phyloP scores from a whole-genome alignment of 768 basidiomycete genomes.

The Boletus barrowsii region DNA sequence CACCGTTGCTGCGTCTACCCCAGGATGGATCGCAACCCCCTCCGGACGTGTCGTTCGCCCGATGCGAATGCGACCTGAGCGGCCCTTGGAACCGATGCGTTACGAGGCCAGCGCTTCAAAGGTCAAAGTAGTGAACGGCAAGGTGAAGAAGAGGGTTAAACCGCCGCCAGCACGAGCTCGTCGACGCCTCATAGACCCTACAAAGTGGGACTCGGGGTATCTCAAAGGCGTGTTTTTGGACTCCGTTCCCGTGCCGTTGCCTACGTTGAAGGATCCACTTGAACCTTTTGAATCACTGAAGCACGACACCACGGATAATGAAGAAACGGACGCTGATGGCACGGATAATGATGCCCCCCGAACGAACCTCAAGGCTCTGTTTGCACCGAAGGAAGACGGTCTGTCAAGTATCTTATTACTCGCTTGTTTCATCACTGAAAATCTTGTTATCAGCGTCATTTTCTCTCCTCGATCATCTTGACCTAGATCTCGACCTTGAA shows the following conservation, averaged over 20 bases:
- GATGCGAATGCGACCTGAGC: slow-evolving; percentile 66
- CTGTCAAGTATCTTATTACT: slow-evolving; percentile 10
- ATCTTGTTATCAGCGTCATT: slow-evolving; percentile 49
- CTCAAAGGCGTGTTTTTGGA: slow-evolving; percentile 69
- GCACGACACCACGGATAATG: neutral
- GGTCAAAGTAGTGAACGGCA: slow-evolving; percentile 16
- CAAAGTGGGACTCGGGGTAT: slow-evolving; percentile 66
- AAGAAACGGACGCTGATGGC: neutral
- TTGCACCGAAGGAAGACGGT: slow-evolving; percentile 69
- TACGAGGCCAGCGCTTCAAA: slow-evolving; percentile 3
- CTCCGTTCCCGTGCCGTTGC: slow-evolving; percentile 14
- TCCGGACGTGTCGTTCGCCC: slow-evolving; percentile 64
- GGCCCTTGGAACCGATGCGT: slow-evolving; percentile 44
- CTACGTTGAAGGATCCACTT: neutral
- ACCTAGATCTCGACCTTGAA: slow-evolving; percentile 71
- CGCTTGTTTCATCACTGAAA: neutral
- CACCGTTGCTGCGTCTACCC: slow-evolving; percentile 47
- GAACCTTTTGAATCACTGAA: neutral
- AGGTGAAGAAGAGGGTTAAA: slow-evolving; percentile 45
- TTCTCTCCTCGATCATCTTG: slow-evolving; percentile 72
- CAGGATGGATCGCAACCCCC: slow-evolving; percentile 70
- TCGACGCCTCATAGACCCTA: slow-evolving; percentile 67
- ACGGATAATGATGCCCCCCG: neutral
- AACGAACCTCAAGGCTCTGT: slow-evolving; percentile 64
- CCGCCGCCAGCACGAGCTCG: slow-evolving; percentile 59